Evolutionary conservation across 192 early-diverging fungal genomes (phyloP).

Genomic region (Piromyces sp.): DNA sequence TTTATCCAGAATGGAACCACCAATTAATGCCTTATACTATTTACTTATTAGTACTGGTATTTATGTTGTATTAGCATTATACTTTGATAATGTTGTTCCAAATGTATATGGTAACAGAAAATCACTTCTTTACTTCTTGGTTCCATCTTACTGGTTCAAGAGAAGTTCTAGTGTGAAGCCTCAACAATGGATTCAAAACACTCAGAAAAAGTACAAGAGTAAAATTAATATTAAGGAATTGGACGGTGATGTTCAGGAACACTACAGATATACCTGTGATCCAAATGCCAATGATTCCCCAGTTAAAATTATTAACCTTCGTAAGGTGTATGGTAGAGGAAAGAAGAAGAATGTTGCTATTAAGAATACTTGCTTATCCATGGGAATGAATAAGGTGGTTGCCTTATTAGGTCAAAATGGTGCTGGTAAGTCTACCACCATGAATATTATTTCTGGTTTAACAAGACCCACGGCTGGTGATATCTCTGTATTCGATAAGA

Average conservation of each 20-base stretch:
- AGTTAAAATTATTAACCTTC: constrained; percentile 32
- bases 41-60: too few relatives aligned
- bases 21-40: too few relatives aligned
- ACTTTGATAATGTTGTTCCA: constrained; percentile 54
- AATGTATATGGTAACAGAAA: constrained; percentile 45
- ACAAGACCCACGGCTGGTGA: constrained; percentile 46
- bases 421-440: constrained; percentile 62
- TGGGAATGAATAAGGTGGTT: neutral
- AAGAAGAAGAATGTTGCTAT: neutral
- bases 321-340: constrained; percentile 26
- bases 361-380: neutral
- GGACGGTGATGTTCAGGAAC: neutral
- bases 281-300: constrained; percentile 8
- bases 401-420: constrained; percentile 60
- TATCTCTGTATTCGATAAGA: constrained; percentile 41
- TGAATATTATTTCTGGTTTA: constrained; percentile 56
- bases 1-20: neutral
- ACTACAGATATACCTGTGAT: neutral
- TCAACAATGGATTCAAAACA: constrained; percentile 17
- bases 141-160: constrained; percentile 47
- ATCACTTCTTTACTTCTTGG: constrained; percentile 34
- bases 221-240: neutral
- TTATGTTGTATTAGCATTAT: too few relatives aligned
- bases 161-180: constrained; percentile 5
- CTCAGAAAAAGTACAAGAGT: constrained; percentile 6